Conservation (phyloP, 164 flowering plant species). For the Dillenia suffruticosa region DNA sequence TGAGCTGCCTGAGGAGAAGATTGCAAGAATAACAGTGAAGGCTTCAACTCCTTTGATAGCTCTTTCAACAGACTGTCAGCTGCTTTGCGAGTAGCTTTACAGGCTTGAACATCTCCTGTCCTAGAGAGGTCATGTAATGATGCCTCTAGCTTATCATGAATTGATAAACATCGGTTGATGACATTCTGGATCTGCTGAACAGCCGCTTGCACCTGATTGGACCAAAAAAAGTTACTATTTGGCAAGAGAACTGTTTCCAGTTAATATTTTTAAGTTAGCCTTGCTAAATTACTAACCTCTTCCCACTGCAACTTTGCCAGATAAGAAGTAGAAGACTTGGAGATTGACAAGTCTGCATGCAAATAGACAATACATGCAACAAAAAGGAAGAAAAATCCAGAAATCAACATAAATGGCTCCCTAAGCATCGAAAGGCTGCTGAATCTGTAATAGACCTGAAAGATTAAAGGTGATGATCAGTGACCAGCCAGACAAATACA, state of each 20-base stretch:
- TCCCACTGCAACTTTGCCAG: slow-evolving; percentile 89
- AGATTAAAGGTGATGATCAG: not conserved
- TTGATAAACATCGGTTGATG: slow-evolving; percentile 45
- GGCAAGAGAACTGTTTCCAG: not conserved
- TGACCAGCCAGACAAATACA: too few species aligned
- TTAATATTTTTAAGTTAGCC: not conserved
- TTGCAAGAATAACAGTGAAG: slow-evolving; percentile 61
- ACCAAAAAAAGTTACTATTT: not conserved
- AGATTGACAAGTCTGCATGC: slow-evolving; percentile 85
- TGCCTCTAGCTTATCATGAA: slow-evolving; percentile 82
- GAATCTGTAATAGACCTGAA: slow-evolving; percentile 95
- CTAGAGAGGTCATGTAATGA: slow-evolving; percentile 87
- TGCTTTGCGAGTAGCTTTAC: slow-evolving; percentile 84
- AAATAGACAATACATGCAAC: slow-evolving; percentile 62
- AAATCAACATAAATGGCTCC: slow-evolving; percentile 90
- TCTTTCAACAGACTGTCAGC: slow-evolving; percentile 72
- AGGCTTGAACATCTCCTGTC: slow-evolving; percentile 86
- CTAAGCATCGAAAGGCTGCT: slow-evolving; percentile 61
- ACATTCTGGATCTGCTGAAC: slow-evolving; percentile 58
- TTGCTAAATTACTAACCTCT: slow-evolving; percentile 44
- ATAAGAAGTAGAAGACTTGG: slow-evolving; percentile 87
- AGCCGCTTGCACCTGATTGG: slow-evolving; percentile 62
- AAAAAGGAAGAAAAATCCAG: slow-evolving; percentile 74
- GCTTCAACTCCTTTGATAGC: slow-evolving; percentile 73
- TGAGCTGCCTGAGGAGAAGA: slow-evolving; percentile 70